Evolutionary conservation across 129 eudicot genomes (phyloP).

Genomic region (Saussurea involucrata): DNA sequence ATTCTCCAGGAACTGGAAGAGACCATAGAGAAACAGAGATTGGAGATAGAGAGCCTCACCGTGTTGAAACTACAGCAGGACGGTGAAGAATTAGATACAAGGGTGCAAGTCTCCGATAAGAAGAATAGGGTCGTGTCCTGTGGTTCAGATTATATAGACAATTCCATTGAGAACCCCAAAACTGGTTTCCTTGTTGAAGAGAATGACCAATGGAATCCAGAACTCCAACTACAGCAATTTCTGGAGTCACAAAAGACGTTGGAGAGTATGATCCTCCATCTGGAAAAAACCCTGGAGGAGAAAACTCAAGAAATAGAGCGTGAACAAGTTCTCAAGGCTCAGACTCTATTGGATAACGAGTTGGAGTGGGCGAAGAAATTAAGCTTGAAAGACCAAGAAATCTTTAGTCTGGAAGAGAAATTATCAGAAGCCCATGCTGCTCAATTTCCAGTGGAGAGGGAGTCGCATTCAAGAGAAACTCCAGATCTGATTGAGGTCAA

Average conservation of each 20-base stretch:
- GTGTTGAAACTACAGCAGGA: neutral
- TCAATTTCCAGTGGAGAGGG: constrained; percentile 6
- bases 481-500: constrained; percentile 18
- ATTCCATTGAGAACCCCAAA: neutral
- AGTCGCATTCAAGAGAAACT: constrained; percentile 15
- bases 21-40: constrained; percentile 58
- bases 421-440: constrained; percentile 13
- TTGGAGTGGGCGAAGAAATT: constrained; percentile 18
- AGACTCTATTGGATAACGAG: constrained; percentile 21
- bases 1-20: constrained; percentile 77
- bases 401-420: constrained; percentile 24
- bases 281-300: constrained; percentile 24
- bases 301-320: constrained; percentile 24
- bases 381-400: constrained; percentile 27
- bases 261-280: constrained; percentile 12
- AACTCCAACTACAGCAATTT: constrained; percentile 24
- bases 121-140: neutral
- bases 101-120: constrained; percentile 6
- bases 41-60: constrained; percentile 46
- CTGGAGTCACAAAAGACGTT: constrained; percentile 23
- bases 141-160: neutral
- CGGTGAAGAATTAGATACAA: constrained; percentile 7
- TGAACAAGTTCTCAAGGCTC: constrained; percentile 25
- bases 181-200: constrained; percentile 13
- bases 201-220: constrained; percentile 1